Evolutionary conservation across 75 land plant species (phyloP).

Genomic region (Cryptomeria japonica): DNA sequence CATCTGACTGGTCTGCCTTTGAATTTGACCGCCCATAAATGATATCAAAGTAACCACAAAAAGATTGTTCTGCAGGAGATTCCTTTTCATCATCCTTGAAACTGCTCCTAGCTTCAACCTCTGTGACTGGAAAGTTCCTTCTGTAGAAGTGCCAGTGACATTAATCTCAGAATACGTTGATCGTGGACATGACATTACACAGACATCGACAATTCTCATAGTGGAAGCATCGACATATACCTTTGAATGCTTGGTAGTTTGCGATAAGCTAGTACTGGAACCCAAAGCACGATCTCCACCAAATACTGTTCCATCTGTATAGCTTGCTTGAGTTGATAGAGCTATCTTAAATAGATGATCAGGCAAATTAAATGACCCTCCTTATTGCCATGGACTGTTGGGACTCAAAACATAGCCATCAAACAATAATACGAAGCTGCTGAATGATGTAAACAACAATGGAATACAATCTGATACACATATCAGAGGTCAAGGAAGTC

Average conservation of each 20-base stretch:
- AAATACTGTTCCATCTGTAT: slow-evolving; percentile 7
- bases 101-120: slow-evolving; percentile 10
- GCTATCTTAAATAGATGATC: no score
- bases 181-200: slow-evolving; percentile 14
- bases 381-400: no score
- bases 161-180: slow-evolving; percentile 1
- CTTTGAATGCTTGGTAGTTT: slow-evolving; percentile 3
- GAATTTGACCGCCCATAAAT: background rate
- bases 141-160: slow-evolving; percentile 27
- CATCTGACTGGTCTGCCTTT: background rate
- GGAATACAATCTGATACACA: no score
- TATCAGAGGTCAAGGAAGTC: no score
- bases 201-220: slow-evolving; percentile 19
- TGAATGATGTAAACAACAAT: no score
- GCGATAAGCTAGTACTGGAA: background rate
- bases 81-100: background rate
- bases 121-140: background rate
- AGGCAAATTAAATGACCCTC: no score
- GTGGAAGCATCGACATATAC: slow-evolving; percentile 19
- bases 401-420: no score
- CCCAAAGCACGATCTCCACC: slow-evolving; percentile 8
- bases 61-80: background rate
- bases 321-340: background rate
- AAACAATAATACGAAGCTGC: no score
- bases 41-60: background rate